Base-by-base conservation (phyloP, 345 rosid species). In the Eucalyptus cloeziana region DNA sequence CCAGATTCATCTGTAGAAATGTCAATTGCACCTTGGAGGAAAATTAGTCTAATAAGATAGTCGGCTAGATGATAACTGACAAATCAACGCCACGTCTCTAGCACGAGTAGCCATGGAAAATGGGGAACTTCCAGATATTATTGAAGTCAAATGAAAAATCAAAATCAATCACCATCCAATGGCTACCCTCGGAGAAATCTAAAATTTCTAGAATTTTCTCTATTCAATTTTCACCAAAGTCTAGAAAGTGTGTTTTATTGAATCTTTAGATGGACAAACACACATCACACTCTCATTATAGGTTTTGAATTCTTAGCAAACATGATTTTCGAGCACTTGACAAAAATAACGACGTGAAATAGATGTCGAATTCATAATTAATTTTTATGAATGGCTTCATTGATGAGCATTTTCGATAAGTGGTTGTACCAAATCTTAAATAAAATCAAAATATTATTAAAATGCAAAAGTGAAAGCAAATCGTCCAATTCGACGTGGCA, bases 251-350 rank as follows among this genome's bases (percentile, higher is more conserved):
- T 17, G 5, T 33, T 33, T 33, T 17, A 17, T 33, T 3, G 24
- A 31, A 16, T 33, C 44, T 33, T 13, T 69, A 17, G 60, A 19
- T 54, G 60, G 25, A 54, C 6, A 2, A 24, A 10, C 47, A 19
- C 27, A 1, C 0, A 1, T 3, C 8, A 24, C 2, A 12, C 15
- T 19, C 15, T 1, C 5, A 21, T 76, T 76, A 0, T 1, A 21
- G 7, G 45, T 5, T 71, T 24, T 21, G 7, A 19, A 19, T 37
- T 19, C 2, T 37, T 10, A 71, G 8, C 1, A 37, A 10, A 19
- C 5, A 3, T 5, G 45, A 71, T 33, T 19, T 71, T 19, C 4
- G 3, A 33, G 14, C 6, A 71, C 10, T n/a, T 4, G 2, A n/a
- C 10, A 64, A 64, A 31, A 14, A 15, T 7, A 10, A 0, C 17